Base-by-base conservation (phyloP, 1,284 basidiomycete genomes). In the Cutaneotrichosporon sp. region DNA sequence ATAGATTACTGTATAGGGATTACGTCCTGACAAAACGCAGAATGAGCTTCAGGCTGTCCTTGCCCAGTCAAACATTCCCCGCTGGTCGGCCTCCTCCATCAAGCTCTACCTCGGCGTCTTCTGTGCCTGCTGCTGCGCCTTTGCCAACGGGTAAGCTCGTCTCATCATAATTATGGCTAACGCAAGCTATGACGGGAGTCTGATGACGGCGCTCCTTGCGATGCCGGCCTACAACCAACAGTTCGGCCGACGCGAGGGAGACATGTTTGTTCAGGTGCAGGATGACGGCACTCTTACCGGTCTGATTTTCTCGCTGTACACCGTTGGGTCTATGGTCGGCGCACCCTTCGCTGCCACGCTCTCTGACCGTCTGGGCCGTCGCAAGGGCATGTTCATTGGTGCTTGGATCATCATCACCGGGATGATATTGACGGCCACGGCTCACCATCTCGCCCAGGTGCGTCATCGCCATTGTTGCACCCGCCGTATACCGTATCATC, bases 301-400 rank as follows among this genome's bases (percentile, higher is more conserved):
- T 1, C 45, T 62, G 35, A 57, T 67, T 46, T 64, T 62, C 53
- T 56, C 60, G 5, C 27, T 67, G 9, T 65, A 65, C 60, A 65
- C 65, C 25, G 61, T 65, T 34, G 60, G 57, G 17, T 44, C 46
- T n/a, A 59, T 56, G 54, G 37, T 58, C 14, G 53, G 42, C 12
- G 61, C 70, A 35, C 53, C 53, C 1, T 17, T 49, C 32, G 50
- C 53, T 1, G 53, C 57, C 11, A 25, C 31, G 16, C 24, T 52
- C n/a, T 41, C 35, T 9, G 80, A 81, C 64, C 68, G 70, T 25
- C 76, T 78, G 46, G 81, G 81, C 19, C 78, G 81, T 45, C 76
- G 80, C 20, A 77, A 76, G 22, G 80, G 79, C 50, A 82, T 82
- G 80, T 78, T 78, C 52, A 54, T 72, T 27, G 81, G 81, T 22